A percentile compares a stretch with the other conserved stretches of the same genome.
Conservation (phyloP, 192 early-diverging fungal genomes). For the Chytriomyces sp. region DNA sequence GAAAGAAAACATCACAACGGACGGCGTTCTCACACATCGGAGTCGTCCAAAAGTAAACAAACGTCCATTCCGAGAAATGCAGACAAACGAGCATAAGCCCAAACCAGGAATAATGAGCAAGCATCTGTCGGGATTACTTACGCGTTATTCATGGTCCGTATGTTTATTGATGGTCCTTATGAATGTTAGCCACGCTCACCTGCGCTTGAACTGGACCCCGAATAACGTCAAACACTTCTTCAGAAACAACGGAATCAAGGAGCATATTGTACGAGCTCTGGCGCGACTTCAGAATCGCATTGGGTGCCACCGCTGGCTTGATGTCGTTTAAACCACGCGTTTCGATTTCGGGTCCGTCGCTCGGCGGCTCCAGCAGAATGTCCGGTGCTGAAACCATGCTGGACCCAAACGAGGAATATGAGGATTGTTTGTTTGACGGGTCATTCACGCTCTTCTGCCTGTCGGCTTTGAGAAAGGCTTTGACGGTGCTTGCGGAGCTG, state of each 20-base stretch:
- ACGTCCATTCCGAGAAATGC: conserved; percentile 32
- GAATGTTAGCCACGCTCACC: not conserved
- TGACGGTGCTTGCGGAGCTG: not conserved
- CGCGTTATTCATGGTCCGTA: too few relatives aligned
- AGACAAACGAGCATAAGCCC: conserved; percentile 41
- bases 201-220: conserved; percentile 26
- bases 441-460: not conserved
- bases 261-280: not conserved
- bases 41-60: conserved; percentile 38
- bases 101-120: conserved; percentile 48
- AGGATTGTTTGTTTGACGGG: not conserved
- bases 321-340: not conserved
- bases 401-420: not conserved
- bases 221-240: conserved; percentile 20
- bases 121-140: conserved; percentile 37
- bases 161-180: not conserved
- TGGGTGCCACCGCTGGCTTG: not conserved
- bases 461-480: not conserved
- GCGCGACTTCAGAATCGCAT: not conserved
- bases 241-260: conserved; percentile 6
- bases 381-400: not conserved
- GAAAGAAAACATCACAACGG: conserved; percentile 5
- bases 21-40: conserved; percentile 41
- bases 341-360: too few relatives aligned
- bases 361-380: conserved; percentile 11